Conservation (phyloP, 805 yeast genomes). For the Wickerhamiella alocasiicola region DNA sequence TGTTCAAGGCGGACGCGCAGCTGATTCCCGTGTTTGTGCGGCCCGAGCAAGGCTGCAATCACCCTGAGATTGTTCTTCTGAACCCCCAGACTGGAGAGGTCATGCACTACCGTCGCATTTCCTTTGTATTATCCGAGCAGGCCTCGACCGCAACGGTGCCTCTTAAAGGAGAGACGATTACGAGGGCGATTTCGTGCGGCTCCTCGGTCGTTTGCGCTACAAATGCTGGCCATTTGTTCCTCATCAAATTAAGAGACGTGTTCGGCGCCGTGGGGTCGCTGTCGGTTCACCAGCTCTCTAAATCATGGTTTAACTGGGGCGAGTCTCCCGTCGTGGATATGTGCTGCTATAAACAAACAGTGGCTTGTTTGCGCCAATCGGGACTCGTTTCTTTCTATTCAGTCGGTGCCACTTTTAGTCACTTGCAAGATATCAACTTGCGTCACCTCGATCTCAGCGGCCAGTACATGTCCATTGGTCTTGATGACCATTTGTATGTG, state of each 20-base stretch:
- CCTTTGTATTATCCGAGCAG: conserved; percentile 2
- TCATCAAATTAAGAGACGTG: conserved; percentile 4
- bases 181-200: conserved; percentile 2
- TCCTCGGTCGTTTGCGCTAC: conserved; percentile 4
- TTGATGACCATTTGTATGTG: conserved; percentile 1
- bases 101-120: conserved; percentile 4
- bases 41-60: background rate
- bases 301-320: conserved; percentile 1
- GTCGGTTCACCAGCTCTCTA: background rate
- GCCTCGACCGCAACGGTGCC: background rate
- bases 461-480: background rate
- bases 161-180: background rate
- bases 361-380: conserved; percentile 1
- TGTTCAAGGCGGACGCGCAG: conserved; percentile 4
- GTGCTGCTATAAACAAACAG: background rate
- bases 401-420: background rate
- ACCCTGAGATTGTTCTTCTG: conserved; percentile 5
- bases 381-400: background rate
- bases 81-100: background rate
- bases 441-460: background rate
- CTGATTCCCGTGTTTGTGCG: conserved; percentile 4
- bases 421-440: background rate
- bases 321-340: background rate
- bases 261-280: conserved; percentile 4
- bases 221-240: background rate